Conservation (phyloP, 2,329 filamentous ascomycete species). For the Curvularia hawaiiensis region DNA sequence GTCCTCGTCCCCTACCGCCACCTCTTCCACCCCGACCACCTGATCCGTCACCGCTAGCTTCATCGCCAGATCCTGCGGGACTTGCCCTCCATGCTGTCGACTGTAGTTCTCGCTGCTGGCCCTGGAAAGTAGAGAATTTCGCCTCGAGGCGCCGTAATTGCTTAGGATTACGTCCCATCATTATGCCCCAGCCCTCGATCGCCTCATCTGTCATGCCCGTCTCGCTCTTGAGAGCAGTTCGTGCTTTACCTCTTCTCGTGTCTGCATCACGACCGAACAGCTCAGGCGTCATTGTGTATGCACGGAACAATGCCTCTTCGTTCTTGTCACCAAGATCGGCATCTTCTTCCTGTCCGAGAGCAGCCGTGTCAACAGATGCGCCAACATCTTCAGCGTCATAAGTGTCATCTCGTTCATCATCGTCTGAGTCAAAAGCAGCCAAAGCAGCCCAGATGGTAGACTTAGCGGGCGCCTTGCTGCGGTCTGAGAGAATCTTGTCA, state of each 20-base stretch:
- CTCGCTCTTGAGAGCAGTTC: conserved; percentile 70
- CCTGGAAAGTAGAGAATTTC: conserved; percentile 69
- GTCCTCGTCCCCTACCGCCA: conserved; percentile 40
- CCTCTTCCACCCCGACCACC: conserved; percentile 56
- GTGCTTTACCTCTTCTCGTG: conserved; percentile 67
- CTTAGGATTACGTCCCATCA: conserved; percentile 76
- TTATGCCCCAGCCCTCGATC: conserved; percentile 91
- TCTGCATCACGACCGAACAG: conserved; percentile 74
- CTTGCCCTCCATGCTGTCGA: conserved; percentile 65
- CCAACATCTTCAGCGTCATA: conserved; percentile 94
- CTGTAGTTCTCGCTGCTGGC: conserved; percentile 67
- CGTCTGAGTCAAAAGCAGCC: conserved; percentile 87
- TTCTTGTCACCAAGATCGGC: conserved; percentile 61
- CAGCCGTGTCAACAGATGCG: conserved; percentile 75
- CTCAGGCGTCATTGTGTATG: conserved; percentile 68
- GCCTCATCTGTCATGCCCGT: conserved; percentile 92
- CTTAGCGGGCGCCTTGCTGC: conserved; percentile 71
- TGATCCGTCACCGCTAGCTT: conserved; percentile 51
- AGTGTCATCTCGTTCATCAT: conserved; percentile 96
- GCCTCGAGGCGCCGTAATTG: conserved; percentile 72
- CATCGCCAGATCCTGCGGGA: conserved; percentile 60
- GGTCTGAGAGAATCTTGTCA: conserved; percentile 73
- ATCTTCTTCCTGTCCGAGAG: conserved; percentile 57
- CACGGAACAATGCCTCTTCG: conserved; percentile 75
- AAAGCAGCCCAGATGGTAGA: conserved; percentile 87